Evolutionary conservation across 257 asterid genomes (phyloP).

Genomic region (Forsythia suspensa): DNA sequence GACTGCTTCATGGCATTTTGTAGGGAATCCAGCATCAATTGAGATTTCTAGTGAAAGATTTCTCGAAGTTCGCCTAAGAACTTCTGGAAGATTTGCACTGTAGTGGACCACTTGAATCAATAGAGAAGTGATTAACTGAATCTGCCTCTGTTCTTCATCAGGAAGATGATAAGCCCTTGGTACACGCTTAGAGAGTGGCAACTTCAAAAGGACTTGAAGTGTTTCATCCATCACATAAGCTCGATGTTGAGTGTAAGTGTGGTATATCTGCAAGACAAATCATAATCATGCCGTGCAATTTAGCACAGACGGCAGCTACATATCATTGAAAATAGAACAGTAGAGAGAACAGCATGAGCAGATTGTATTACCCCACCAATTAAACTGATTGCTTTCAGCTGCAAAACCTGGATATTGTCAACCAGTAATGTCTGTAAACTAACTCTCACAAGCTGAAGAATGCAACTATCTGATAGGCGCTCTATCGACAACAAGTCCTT

Average conservation of each 20-base stretch:
- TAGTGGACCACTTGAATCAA: constrained; percentile 80
- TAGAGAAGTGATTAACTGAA: constrained; percentile 88
- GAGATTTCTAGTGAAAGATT: constrained; percentile 66
- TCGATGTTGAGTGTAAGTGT: constrained; percentile 72
- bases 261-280: constrained; percentile 61
- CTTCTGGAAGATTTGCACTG: constrained; percentile 92
- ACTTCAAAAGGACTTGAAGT: constrained; percentile 80
- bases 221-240: constrained; percentile 94
- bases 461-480: constrained; percentile 94
- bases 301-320: constrained; percentile 29
- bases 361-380: constrained; percentile 81
- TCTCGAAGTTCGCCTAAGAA: constrained; percentile 58
- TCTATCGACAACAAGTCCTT: constrained; percentile 80
- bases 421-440: constrained; percentile 86
- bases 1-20: constrained; percentile 82
- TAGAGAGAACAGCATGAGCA: constrained; percentile 27
- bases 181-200: constrained; percentile 84
- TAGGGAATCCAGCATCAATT: constrained; percentile 71
- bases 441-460: constrained; percentile 88
- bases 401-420: constrained; percentile 90
- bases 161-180: constrained; percentile 94
- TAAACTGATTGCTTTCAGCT: constrained; percentile 89
- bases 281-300: constrained; percentile 20
- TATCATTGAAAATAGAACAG: constrained; percentile 19
- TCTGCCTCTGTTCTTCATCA: constrained; percentile 95